These are phyloP conservation scores for Solanum aculeatissimum DNA, from an alignment of 305 asterid species.

Conservation along the genomic window DNA sequence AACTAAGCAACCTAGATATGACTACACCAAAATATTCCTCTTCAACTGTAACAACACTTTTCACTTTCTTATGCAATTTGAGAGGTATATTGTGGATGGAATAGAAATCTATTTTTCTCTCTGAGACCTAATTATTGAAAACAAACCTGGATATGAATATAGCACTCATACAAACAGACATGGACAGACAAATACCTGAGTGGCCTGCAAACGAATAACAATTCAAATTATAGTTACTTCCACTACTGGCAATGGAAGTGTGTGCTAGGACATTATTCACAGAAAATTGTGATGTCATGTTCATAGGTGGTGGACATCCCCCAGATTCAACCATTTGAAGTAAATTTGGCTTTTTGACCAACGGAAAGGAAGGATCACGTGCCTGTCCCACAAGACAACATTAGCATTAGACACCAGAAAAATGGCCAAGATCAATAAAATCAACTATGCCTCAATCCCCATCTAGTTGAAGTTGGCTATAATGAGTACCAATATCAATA, in stretches of 20 bases:
- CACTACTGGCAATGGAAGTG: constrained; percentile 6
- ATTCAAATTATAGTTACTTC: constrained; percentile 25
- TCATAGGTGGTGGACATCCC: constrained; percentile 32
- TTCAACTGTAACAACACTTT: neutral
- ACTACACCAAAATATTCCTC: neutral
- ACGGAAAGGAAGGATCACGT: constrained; percentile 13
- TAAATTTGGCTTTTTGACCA: constrained; percentile 29
- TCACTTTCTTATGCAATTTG: neutral
- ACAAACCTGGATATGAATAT: neutral
- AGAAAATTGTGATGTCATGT: constrained; percentile 25
- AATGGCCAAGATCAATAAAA: neutral
- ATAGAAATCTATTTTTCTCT: neutral
- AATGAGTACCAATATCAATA: neutral
- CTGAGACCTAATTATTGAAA: neutral
- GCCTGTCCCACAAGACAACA: constrained; percentile 24
- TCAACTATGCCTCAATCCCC: neutral
- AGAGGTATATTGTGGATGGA: neutral
- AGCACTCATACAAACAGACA: neutral
- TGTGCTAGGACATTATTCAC: constrained; percentile 40
- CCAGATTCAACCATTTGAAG: constrained; percentile 32
- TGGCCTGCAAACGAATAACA: constrained; percentile 45
- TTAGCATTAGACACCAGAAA: constrained; percentile 1
- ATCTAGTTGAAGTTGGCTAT: neutral
- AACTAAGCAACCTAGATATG: neutral
- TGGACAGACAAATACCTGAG: constrained; percentile 23